phyloP scores from a whole-genome alignment of 257 asterid species.

The Paulownia fortunei region DNA sequence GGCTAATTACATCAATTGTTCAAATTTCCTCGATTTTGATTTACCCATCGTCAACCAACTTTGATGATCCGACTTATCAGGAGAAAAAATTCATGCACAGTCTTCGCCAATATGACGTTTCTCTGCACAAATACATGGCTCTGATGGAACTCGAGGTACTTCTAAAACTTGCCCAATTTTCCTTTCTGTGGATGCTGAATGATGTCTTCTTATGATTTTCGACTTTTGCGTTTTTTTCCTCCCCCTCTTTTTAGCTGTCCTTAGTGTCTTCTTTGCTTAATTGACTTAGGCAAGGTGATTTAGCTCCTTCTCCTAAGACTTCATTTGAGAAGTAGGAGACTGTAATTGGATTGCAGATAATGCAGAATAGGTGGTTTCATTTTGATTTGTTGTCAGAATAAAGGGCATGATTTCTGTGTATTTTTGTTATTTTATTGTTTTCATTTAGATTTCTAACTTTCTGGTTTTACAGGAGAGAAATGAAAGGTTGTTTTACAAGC shows the following conservation, averaged over 20 bases:
- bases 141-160: constrained; percentile 89
- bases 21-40: neutral
- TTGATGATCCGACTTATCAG: constrained; percentile 44
- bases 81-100: constrained; percentile 71
- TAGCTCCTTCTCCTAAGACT: constrained; percentile 2
- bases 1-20: neutral
- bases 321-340: neutral
- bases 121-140: constrained; percentile 78
- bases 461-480: constrained; percentile 71
- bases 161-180: neutral
- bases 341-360: neutral
- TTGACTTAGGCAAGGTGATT: neutral
- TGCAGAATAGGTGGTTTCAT: neutral
- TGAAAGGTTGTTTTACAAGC: constrained; percentile 92
- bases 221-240: neutral
- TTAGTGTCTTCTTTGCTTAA: neutral
- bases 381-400: too few species aligned
- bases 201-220: neutral
- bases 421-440: neutral
- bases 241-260: neutral
- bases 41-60: neutral
- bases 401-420: too few species aligned
- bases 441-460: neutral
- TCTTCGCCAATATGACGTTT: constrained; percentile 69
- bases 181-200: neutral